Percentiles rank a stretch among this genome's conserved stretches.
Evolutionary conservation across 2,329 filamentous ascomycete genomes (phyloP).

Genomic region (Aspergillus spinulosporus): DNA sequence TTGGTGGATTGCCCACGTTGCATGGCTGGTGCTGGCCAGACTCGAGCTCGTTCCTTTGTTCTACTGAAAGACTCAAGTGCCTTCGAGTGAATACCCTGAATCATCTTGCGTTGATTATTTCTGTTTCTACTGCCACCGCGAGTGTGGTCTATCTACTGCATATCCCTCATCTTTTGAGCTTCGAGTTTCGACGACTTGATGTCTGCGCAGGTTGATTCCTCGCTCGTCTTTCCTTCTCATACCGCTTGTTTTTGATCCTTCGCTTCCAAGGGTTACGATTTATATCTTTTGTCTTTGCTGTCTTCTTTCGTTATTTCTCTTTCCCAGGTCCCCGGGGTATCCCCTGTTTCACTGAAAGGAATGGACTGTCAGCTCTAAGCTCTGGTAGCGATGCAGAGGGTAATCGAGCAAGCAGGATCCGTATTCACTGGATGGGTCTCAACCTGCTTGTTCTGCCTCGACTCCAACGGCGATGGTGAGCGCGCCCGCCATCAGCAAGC

Average conservation of each 20-base stretch:
- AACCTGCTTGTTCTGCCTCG: slow-evolving; percentile 40
- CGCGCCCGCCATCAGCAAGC: slow-evolving; percentile 26
- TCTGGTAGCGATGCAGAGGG: slow-evolving; percentile 38
- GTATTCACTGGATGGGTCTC: slow-evolving; percentile 42
- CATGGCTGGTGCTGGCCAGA: slow-evolving; percentile 3
- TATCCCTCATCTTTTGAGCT: background rate
- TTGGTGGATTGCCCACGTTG: slow-evolving; percentile 12
- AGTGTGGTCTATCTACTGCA: background rate
- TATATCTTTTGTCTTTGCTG: slow-evolving; percentile 3
- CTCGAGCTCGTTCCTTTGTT: background rate
- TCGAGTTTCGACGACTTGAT: background rate
- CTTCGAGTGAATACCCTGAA: background rate
- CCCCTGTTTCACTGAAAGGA: slow-evolving; percentile 24
- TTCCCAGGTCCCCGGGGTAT: slow-evolving; percentile 11
- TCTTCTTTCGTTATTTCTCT: slow-evolving; percentile 13
- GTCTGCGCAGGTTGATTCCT: slow-evolving; percentile 16
- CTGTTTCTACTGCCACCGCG: slow-evolving; percentile 14
- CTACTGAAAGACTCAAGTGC: background rate
- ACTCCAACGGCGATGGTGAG: slow-evolving; percentile 27
- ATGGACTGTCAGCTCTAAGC: slow-evolving; percentile 33
- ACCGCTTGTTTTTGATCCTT: background rate
- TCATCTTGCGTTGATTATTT: slow-evolving; percentile 3
- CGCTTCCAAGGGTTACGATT: background rate
- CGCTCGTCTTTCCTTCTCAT: slow-evolving; percentile 9
- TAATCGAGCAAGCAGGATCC: slow-evolving; percentile 42